Base-by-base conservation (phyloP, 2,329 filamentous ascomycete species). In the Neoscytalidium dimidiatum region DNA sequence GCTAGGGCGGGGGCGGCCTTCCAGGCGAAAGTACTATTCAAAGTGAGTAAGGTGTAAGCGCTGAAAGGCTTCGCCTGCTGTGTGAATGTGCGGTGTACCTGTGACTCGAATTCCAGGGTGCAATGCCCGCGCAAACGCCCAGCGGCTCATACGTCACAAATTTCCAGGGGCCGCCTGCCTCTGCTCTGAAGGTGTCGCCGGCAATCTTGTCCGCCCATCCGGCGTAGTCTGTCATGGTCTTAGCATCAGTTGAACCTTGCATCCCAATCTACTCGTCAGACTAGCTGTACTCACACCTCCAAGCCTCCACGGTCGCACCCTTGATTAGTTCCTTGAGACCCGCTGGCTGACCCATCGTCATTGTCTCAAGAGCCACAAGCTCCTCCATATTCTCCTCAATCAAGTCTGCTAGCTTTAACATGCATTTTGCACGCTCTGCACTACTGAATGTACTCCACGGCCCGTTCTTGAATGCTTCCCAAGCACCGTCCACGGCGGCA, bases 31-130 rank as follows among this genome's bases (percentile, higher is more conserved):
- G 92, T 92, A 33, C 58, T 62, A 43, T 23, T 19, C 41, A 17
- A 35, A 14, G 33, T 35, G 2, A 44, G 9, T 44, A 17, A 44
- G n/a, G 13, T 14, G 13, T n/a, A 17, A 44, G n/a, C 7, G 41
- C 7, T 7, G 7, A 17, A 33, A 35, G 26, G 26, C 31, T 43
- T n/a, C n/a, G 11, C 14, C 2, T 48, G 33, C 44, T 41, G 35
- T 19, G 4, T 14, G 19, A 29, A 63, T 11, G 23, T 28, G 21
- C 19, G 68, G 66, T 75, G 66, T 72, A 82, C 77, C 96, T 96
- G 77, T 96, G 92, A 68, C 96, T 91, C 11, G 92, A 92, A 75
- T 96, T 96, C 92, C 92, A 96, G 14, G 92, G 92, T 62, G 92
- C 92, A 69, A 96, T 96, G 64, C 91, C 92, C 14, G 86, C 92